Base-by-base conservation (phyloP, 2,329 filamentous ascomycete genomes). In the Neonectria magnoliae region DNA sequence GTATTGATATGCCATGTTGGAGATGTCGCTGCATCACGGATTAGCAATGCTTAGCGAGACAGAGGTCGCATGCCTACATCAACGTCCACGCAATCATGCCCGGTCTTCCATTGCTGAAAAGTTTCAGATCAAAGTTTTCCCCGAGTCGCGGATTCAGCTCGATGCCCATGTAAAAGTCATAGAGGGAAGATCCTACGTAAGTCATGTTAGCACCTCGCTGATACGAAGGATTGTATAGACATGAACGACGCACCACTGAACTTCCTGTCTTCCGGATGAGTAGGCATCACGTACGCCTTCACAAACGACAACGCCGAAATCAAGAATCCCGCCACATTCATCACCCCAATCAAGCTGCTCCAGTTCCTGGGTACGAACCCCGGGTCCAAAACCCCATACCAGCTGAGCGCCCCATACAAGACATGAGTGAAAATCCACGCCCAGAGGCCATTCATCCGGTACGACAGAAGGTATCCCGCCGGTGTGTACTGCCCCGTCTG, bases 71-170 rank as follows among this genome's bases (percentile, higher is more conserved):
- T 36, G 11, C 77, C 48, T 69, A 83, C 81, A 83, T 81, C 33
- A 83, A 69, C n/a, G 80, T 81, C 81, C 82, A 84, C 9, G 78
- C 76, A 64, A 84, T 76, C 57, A 84, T 84, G 9, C 82, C 83
- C n/a, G 80, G 79, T 22, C 83, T 75, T 4, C 82, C 82, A 57
- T 83, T 84, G 53, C 78, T 81, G 65, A 84, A 84, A 0, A 84
- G 73, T 60, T 84, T 84, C 27, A 83, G 77, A 64, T 84, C 82
- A 68, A 81, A 84, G 13, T 68, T 72, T 2, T 75, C 68, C 0
- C 81, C 81, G 27, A 83, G 68, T 47, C 82, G 71, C 0, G 82
- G 82, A 52, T 84, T 83, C 4, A 84, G 60, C 67, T 84, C 82
- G 29, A 83, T 78, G 0, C 82, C 82, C 78, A 82, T 82, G 57